Evolutionary conservation across 2,329 filamentous ascomycete species (phyloP).

Genomic region (Colletotrichum echinochloae): DNA sequence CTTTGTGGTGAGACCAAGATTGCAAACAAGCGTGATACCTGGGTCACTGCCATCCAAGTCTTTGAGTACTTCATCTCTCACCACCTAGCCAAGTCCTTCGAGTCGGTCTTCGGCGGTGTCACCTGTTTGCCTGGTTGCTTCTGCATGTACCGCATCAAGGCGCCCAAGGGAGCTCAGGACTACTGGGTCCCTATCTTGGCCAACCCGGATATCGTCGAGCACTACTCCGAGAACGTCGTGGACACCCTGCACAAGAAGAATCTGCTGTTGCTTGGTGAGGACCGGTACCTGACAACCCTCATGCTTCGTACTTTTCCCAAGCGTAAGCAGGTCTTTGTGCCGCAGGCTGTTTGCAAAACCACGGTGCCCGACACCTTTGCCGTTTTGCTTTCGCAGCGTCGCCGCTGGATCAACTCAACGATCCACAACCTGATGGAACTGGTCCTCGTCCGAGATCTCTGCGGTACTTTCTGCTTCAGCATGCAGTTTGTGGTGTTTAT

Average conservation of each 20-base stretch:
- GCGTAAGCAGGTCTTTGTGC: slow-evolving; percentile 98
- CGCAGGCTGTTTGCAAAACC: slow-evolving; percentile 98
- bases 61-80: slow-evolving; percentile 99
- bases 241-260: slow-evolving; percentile 99
- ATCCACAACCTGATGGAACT: slow-evolving; percentile 99
- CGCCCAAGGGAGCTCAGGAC: slow-evolving; percentile 97
- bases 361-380: slow-evolving; percentile 93
- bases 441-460: slow-evolving; percentile 93
- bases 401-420: slow-evolving; percentile 99
- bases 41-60: slow-evolving; percentile 98
- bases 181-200: slow-evolving; percentile 99
- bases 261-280: slow-evolving; percentile 88
- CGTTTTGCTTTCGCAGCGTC: slow-evolving; percentile 92
- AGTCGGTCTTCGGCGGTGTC: slow-evolving; percentile 98
- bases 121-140: slow-evolving; percentile 98
- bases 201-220: slow-evolving; percentile 98
- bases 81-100: slow-evolving; percentile 95
- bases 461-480: slow-evolving; percentile 99
- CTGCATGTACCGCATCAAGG: slow-evolving; percentile 99
- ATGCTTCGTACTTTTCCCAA: slow-evolving; percentile 99
- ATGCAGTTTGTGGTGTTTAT: slow-evolving; percentile 99
- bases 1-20: slow-evolving; percentile 99
- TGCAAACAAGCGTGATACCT: slow-evolving; percentile 94
- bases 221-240: slow-evolving; percentile 99
- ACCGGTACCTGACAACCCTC: slow-evolving; percentile 94